phyloP scores from a whole-genome alignment of 2,329 filamentous ascomycete species.

The Penicillium griseofulvum region DNA sequence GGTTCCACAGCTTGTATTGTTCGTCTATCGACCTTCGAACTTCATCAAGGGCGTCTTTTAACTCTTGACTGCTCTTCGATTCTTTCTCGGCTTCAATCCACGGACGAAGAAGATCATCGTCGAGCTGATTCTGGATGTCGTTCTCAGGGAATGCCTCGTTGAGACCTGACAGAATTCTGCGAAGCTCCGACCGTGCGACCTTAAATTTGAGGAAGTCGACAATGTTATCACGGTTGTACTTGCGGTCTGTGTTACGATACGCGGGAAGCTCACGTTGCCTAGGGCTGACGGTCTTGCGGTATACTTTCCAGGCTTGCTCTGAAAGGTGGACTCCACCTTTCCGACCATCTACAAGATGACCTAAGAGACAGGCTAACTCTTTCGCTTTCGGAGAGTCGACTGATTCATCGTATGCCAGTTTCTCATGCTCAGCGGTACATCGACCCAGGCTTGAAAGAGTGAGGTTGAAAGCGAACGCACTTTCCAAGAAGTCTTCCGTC shows the following conservation, averaged over 20 bases:
- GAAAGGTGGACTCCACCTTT: constrained; percentile 47
- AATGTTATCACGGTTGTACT: constrained; percentile 36
- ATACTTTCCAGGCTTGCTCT: constrained; percentile 38
- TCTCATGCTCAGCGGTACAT: constrained; percentile 53
- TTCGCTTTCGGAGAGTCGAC: constrained; percentile 36
- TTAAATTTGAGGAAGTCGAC: constrained; percentile 47
- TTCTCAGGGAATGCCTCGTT: constrained; percentile 26
- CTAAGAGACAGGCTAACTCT: constrained; percentile 42
- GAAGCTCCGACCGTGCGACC: constrained; percentile 34
- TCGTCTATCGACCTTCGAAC: constrained; percentile 22
- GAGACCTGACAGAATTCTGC: constrained; percentile 33
- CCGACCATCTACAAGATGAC: constrained; percentile 47
- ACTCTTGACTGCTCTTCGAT: constrained; percentile 15
- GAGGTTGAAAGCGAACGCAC: constrained; percentile 50
- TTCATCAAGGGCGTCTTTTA: constrained; percentile 20
- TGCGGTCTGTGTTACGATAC: constrained; percentile 33
- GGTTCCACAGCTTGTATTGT: constrained; percentile 21
- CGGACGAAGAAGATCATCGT: constrained; percentile 36
- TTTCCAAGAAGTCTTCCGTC: constrained; percentile 42
- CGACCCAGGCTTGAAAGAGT: constrained; percentile 50
- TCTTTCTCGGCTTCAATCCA: constrained; percentile 29
- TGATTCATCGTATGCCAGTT: constrained; percentile 53
- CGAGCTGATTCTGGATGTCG: constrained; percentile 18
- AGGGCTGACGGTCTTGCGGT: constrained; percentile 36
- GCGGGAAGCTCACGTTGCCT: constrained; percentile 33